Evolutionary conservation across 441 rosid genomes (phyloP).

Genomic region (Macaranga tanarius): DNA sequence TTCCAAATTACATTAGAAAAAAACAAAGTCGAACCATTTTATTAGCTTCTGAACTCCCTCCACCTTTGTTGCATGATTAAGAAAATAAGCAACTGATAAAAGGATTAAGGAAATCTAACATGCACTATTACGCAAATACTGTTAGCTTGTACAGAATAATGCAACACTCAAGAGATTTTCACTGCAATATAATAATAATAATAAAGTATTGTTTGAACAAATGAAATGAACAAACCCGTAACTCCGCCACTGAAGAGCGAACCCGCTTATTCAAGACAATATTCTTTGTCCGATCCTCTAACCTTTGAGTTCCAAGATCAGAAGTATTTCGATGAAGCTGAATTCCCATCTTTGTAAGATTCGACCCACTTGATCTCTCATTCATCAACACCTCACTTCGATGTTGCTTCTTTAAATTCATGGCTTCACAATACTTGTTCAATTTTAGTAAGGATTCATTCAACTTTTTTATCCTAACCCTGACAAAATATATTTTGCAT

Average conservation of each 20-base stretch:
- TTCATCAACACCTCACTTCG: conserved; percentile 39
- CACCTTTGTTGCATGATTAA: not conserved
- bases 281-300: conserved; percentile 55
- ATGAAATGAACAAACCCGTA: conserved; percentile 44
- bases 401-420: conserved; percentile 45
- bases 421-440: conserved; percentile 37
- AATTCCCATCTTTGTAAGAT: conserved; percentile 39
- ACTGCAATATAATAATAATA: not conserved
- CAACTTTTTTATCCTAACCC: conserved; percentile 43
- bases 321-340: conserved; percentile 45
- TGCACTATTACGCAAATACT: not conserved
- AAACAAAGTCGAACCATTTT: not conserved
- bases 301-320: conserved; percentile 45
- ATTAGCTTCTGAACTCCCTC: not conserved
- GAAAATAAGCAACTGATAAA: not conserved
- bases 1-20: not conserved
- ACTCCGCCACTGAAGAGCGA: conserved; percentile 53
- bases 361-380: conserved; percentile 45
- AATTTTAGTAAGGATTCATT: conserved; percentile 41
- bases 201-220: conserved; percentile 5
- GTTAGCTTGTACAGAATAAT: not conserved
- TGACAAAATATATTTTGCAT: conserved; percentile 27
- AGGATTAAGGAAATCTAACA: not conserved
- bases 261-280: conserved; percentile 48
- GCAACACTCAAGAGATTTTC: not conserved